Conservation (phyloP, 1,139 yeast genomes). For the Yamadazyma mexicana region DNA sequence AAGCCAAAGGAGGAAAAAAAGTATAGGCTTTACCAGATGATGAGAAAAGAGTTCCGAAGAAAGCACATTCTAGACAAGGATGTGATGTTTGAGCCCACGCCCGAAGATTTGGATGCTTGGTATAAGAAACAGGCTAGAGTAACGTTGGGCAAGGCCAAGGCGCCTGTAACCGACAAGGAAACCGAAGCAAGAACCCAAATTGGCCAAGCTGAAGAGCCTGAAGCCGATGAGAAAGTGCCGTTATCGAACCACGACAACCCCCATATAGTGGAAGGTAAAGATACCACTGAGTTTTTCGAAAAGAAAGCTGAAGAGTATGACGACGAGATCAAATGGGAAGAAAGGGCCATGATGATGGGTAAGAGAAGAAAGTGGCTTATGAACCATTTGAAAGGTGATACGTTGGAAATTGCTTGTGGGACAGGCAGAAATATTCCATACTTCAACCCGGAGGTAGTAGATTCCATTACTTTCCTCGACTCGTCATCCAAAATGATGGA, state of each 20-base stretch:
- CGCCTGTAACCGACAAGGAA: constrained; percentile 28
- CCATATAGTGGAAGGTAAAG: constrained; percentile 63
- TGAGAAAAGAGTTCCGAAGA: constrained; percentile 54
- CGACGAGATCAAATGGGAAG: constrained; percentile 82
- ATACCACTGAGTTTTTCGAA: constrained; percentile 83
- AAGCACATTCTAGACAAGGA: constrained; percentile 44
- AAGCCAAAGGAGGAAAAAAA: constrained; percentile 59
- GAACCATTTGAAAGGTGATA: constrained; percentile 81
- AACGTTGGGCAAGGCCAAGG: constrained; percentile 24
- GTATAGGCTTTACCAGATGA: constrained; percentile 50
- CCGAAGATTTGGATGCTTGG: constrained; percentile 48
- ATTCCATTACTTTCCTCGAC: constrained; percentile 81
- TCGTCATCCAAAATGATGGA: constrained; percentile 85
- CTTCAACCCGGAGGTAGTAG: constrained; percentile 57
- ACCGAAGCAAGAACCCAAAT: constrained; percentile 7
- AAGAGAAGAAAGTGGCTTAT: constrained; percentile 80
- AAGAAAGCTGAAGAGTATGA: constrained; percentile 80
- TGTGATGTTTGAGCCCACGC: constrained; percentile 52
- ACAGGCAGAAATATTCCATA: constrained; percentile 91
- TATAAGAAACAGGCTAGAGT: constrained; percentile 40
- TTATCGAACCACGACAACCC: constrained; percentile 34
- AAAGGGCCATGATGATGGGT: constrained; percentile 77
- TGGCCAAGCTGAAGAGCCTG: not conserved
- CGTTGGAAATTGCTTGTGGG: constrained; percentile 91
- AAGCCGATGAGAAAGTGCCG: constrained; percentile 2